A percentile compares a stretch with the other conserved stretches of the same genome.
These are phyloP conservation scores for Aspergillus spinulosporus DNA, from an alignment of 2,329 filamentous ascomycete species.

Conservation along the genomic window DNA sequence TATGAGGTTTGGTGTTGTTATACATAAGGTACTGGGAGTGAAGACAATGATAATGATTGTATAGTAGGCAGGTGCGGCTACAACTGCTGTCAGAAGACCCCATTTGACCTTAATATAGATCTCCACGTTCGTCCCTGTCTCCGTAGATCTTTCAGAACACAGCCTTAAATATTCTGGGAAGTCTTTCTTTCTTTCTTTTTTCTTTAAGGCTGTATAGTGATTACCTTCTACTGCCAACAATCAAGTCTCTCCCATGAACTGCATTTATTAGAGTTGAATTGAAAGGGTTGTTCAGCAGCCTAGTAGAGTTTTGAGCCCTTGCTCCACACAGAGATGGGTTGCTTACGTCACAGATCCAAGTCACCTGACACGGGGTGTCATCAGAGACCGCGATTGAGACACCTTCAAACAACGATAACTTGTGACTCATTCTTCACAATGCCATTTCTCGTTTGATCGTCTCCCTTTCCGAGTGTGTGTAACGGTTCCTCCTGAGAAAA, in stretches of 20 bases:
- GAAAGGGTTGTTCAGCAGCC: background rate
- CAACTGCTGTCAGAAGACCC: too few species aligned
- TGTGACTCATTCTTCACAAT: constrained; percentile 18
- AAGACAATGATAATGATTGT: too few species aligned
- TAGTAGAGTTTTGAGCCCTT: background rate
- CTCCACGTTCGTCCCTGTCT: too few species aligned
- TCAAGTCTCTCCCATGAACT: background rate
- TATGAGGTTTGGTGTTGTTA: too few species aligned
- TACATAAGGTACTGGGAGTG: too few species aligned
- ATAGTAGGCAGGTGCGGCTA: too few species aligned
- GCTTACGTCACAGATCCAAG: background rate
- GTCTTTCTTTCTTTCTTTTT: too few species aligned
- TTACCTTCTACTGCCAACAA: too few species aligned
- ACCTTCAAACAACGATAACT: background rate
- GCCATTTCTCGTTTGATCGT: constrained; percentile 9
- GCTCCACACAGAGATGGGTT: background rate
- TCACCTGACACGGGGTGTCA: constrained; percentile 6
- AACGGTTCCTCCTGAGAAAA: background rate
- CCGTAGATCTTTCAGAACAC: too few species aligned
- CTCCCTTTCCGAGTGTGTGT: constrained; percentile 1
- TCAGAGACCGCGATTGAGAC: background rate
- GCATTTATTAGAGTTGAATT: background rate
- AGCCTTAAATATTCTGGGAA: too few species aligned
- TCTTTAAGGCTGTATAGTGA: too few species aligned
- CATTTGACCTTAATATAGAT: too few species aligned